These are phyloP conservation scores for Ophiostoma ips DNA, from an alignment of 2,329 filamentous ascomycete genomes.

Conservation along the genomic window DNA sequence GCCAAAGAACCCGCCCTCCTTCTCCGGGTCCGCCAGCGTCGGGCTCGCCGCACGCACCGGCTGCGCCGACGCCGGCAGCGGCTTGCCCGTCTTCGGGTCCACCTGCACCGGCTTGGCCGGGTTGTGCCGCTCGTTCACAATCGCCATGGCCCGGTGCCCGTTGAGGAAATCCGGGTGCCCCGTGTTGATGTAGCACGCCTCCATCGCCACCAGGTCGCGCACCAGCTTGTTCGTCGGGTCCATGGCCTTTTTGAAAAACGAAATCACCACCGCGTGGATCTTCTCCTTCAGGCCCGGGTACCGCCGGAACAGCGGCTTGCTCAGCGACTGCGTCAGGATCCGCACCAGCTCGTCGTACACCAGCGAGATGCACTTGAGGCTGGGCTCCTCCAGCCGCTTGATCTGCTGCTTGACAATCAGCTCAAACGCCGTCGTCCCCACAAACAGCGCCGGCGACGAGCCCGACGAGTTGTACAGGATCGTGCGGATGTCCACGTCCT, in stretches of 20 bases:
- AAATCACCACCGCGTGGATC: slow-evolving; percentile 81
- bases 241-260: slow-evolving; percentile 97
- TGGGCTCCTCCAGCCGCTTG: slow-evolving; percentile 88
- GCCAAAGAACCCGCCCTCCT: slow-evolving; percentile 80
- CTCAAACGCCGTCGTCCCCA: slow-evolving; percentile 96
- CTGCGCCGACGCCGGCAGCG: slow-evolving; percentile 48
- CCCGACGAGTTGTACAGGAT: slow-evolving; percentile 99
- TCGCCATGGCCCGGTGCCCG: slow-evolving; percentile 92
- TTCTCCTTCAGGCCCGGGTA: slow-evolving; percentile 96
- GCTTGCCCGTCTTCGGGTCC: slow-evolving; percentile 97
- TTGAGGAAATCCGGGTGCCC: slow-evolving; percentile 97
- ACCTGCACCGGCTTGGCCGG: slow-evolving; percentile 79
- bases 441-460: slow-evolving; percentile 89
- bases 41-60: slow-evolving; percentile 67
- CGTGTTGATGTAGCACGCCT: slow-evolving; percentile 95
- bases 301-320: slow-evolving; percentile 78
- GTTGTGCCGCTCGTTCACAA: slow-evolving; percentile 86
- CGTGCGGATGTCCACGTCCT: slow-evolving; percentile 93
- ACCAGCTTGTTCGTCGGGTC: slow-evolving; percentile 97
- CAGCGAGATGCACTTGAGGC: slow-evolving; percentile 90
- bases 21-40: slow-evolving; percentile 39
- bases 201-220: slow-evolving; percentile 84
- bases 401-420: slow-evolving; percentile 98
- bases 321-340: slow-evolving; percentile 78
- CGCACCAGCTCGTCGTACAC: slow-evolving; percentile 96